Evolutionary conservation across 1,284 basidiomycete genomes (phyloP), one percentile per base, ranked within the genome.

Genomic region (Apiotrichum sp.): DNA sequence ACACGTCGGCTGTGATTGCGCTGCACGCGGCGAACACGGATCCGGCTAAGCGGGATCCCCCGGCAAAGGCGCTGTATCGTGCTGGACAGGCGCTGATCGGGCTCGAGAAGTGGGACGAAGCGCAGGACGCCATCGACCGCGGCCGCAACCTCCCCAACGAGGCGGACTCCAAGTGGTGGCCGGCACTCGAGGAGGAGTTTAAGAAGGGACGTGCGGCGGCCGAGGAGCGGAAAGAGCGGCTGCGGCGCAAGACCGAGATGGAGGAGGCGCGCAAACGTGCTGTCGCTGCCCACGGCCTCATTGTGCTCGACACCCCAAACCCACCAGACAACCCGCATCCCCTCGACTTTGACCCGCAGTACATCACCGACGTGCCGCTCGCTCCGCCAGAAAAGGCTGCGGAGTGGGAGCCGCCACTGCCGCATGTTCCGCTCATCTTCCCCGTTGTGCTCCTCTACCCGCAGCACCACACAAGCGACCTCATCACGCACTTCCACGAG

Each of bases 361-460:
- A 65, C 34, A 62, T 74, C 11, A 68, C 62, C 7, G 48, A 56
- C 5, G 58, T 59, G 2, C 65, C 68, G 3, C 59, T 69, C 3
- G 55, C 38, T 50, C 62, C 58, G 6, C 55, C 50, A 40, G 78
- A 80, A 14, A 76, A 39, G 34, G 58, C 70, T 11, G 65, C 63
- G 78, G 82, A 59, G 82, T 90, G 75, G 86, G 83, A 69, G 66
- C 81, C 48, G 1, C 70, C 75, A 0, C 67, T 69, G 77, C 83
- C 66, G 6, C 64, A 65, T 79, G 87, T 77, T 69, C 84, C 87
- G 0, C 77, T 98, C 50, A 78, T 95, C 57, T 79, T 96, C 69
- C 93, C 95, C 4, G 85, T 89, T 22, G 89, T 96, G 77, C 86
- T 98, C 73, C 81, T 97, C 58, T 97, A 98, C 73, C 96, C 96